phyloP scores from a whole-genome alignment of 176 grass and related monocot genomes.

The Pharus latifolius region DNA sequence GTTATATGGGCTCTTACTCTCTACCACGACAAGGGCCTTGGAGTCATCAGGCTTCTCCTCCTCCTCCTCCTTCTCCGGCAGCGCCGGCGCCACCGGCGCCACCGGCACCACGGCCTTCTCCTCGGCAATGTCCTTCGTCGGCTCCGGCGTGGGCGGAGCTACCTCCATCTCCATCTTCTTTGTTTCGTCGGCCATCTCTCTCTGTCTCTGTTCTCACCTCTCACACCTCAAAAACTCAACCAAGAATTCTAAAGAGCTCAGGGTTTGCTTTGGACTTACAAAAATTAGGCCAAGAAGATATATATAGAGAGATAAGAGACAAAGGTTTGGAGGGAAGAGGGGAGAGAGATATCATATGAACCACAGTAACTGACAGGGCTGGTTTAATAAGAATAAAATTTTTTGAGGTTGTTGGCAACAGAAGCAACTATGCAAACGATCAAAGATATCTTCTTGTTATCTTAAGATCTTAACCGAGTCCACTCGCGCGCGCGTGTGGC shows the following conservation, averaged over 20 bases:
- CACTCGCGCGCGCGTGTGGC: too few species aligned
- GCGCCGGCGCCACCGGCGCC: neutral
- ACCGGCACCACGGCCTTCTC: slow-evolving; percentile 18
- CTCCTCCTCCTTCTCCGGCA: neutral
- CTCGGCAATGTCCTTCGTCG: slow-evolving; percentile 33
- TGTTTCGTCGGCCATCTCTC: slow-evolving; percentile 27
- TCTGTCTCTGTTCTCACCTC: neutral
- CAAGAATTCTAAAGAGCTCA: neutral
- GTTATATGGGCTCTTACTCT: slow-evolving; percentile 21
- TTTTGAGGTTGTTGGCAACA: neutral
- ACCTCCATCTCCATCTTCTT: slow-evolving; percentile 22
- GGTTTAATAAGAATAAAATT: neutral
- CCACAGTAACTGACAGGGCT: neutral
- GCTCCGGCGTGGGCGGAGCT: neutral
- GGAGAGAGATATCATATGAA: neutral
- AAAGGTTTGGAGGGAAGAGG: too few species aligned
- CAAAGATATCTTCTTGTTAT: too few species aligned
- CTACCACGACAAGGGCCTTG: slow-evolving; percentile 12
- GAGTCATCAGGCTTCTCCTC: slow-evolving; percentile 6
- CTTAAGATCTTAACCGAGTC: too few species aligned
- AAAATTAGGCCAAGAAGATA: neutral
- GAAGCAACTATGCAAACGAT: neutral
- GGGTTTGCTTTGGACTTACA: neutral
- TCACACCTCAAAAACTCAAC: neutral
- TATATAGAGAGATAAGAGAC: neutral